Percentiles rank a stretch among this genome's conserved stretches.
Conservation (phyloP, 2,329 filamentous ascomycete genomes). For the Fusarium agapanthi region DNA sequence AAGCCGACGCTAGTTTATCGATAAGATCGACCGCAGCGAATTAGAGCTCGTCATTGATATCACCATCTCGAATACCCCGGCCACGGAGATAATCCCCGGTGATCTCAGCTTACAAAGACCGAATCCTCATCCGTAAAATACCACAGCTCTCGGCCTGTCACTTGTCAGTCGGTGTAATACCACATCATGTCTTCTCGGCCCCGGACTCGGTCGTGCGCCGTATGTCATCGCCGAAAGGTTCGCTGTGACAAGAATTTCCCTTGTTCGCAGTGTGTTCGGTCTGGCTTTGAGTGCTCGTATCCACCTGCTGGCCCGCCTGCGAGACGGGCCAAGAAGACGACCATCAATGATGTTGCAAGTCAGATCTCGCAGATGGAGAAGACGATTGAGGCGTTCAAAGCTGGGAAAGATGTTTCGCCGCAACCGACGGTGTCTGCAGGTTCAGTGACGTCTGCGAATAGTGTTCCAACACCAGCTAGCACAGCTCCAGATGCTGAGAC, state of each 20-base stretch:
- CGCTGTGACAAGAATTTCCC: constrained; percentile 77
- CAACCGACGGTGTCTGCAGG: not conserved
- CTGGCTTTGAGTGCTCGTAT: constrained; percentile 44
- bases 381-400: constrained; percentile 31
- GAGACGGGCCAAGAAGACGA: constrained; percentile 43
- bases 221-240: constrained; percentile 65
- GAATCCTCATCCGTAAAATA: not conserved
- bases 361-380: constrained; percentile 48
- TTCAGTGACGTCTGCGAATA: not conserved
- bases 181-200: constrained; percentile 18
- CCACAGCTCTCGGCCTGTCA: not conserved
- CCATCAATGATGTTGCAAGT: constrained; percentile 47
- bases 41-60: not conserved
- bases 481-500: not conserved
- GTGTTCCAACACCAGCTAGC: not conserved
- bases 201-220: constrained; percentile 48
- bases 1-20: not conserved
- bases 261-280: constrained; percentile 72
- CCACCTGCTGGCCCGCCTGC: constrained; percentile 38
- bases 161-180: not conserved
- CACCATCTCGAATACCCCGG: constrained; percentile 5
- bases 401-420: not conserved
- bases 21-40: not conserved
- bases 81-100: not conserved
- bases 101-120: not conserved